A percentile compares a stretch with the other conserved stretches of the same genome.
Evolutionary conservation across 2,329 filamentous ascomycete genomes (phyloP).

Genomic region (Aspergillus tanneri): DNA sequence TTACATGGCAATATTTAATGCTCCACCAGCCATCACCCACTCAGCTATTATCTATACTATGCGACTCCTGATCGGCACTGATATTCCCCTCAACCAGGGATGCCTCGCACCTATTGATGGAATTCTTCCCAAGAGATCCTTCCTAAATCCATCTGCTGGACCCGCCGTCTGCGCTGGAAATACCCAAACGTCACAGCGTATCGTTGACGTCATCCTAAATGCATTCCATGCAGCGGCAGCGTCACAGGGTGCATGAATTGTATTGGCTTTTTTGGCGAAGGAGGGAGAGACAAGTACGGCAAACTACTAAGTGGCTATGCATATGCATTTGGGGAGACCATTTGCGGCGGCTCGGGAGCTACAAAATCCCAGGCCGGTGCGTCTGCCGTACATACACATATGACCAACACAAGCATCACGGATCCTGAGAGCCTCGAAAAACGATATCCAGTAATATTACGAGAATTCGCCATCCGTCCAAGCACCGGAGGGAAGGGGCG

Average conservation of each 20-base stretch:
- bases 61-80: conserved; percentile 70
- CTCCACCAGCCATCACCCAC: conserved; percentile 73
- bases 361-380: conserved; percentile 70
- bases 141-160: conserved; percentile 69
- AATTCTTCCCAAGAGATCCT: conserved; percentile 66
- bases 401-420: conserved; percentile 82
- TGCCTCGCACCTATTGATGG: conserved; percentile 72
- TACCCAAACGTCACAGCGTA: conserved; percentile 71
- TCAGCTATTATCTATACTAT: conserved; percentile 80
- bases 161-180: conserved; percentile 79
- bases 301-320: conserved; percentile 47
- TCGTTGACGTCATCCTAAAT: conserved; percentile 77
- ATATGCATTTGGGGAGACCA: conserved; percentile 84
- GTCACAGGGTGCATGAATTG: conserved; percentile 76
- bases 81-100: conserved; percentile 81
- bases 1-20: conserved; percentile 72
- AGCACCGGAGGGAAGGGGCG: conserved; percentile 65
- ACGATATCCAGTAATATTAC: conserved; percentile 69
- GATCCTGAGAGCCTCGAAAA: conserved; percentile 79
- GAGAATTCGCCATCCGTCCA: conserved; percentile 64
- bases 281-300: conserved; percentile 52
- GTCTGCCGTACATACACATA: conserved; percentile 72
- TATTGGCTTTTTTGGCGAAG: conserved; percentile 48
- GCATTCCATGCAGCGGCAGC: conserved; percentile 75
- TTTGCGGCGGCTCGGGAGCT: conserved; percentile 72